Percentiles rank a stretch among this genome's conserved stretches.
Evolutionary conservation across 2,329 filamentous ascomycete genomes (phyloP).

Genomic region (Chaetomium sp.): DNA sequence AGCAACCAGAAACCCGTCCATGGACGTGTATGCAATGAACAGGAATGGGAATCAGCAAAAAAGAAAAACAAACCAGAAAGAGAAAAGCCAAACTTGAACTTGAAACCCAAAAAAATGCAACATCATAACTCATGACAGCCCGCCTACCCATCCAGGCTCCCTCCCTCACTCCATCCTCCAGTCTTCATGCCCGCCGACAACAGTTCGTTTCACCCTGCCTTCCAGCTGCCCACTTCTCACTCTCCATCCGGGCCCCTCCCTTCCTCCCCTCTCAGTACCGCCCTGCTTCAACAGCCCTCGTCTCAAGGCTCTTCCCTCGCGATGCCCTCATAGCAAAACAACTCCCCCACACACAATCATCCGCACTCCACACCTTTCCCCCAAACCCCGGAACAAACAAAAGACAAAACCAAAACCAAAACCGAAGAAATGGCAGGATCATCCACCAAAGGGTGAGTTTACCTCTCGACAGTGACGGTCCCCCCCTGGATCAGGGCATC

Average conservation of each 20-base stretch:
- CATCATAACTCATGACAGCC: conserved; percentile 15
- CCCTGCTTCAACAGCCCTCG: neutral
- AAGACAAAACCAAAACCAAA: neutral
- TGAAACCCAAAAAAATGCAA: conserved; percentile 15
- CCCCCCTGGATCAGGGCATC: conserved; percentile 58
- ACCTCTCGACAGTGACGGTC: conserved; percentile 26
- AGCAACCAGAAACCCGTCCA: neutral
- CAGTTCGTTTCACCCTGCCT: neutral
- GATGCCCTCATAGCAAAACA: neutral
- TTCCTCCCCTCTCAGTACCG: neutral
- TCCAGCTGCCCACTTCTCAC: conserved; percentile 35
- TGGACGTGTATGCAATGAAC: conserved; percentile 1
- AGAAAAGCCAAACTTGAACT: neutral
- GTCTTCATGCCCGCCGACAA: neutral
- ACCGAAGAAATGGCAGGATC: neutral
- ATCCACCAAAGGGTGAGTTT: neutral
- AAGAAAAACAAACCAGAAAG: neutral
- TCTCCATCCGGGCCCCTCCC: no score
- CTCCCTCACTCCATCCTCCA: neutral
- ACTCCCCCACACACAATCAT: neutral
- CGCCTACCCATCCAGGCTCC: neutral
- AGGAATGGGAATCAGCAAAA: neutral
- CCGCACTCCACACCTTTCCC: neutral
- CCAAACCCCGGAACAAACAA: neutral
- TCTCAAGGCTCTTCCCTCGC: neutral